Conservation (phyloP, 139 green algal genomes). For the Astrephomene gubernaculifera region DNA sequence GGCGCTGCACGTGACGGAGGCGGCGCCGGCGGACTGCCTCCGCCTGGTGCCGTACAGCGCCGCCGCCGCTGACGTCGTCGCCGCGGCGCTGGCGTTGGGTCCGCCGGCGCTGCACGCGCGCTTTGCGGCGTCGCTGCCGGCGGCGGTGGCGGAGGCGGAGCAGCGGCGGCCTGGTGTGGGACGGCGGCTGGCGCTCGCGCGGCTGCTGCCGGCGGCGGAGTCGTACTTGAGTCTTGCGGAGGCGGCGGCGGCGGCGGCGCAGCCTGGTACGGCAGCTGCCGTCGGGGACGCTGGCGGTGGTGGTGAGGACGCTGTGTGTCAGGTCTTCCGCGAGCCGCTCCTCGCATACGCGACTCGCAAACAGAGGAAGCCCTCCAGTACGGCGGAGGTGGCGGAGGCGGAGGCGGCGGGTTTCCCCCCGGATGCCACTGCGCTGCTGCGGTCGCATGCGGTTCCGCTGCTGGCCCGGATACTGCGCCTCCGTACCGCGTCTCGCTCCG, state of each 20-base stretch:
- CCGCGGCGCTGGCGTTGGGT: background rate
- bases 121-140: constrained; percentile 8
- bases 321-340: constrained; percentile 33
- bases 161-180: background rate
- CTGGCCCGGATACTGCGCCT: background rate
- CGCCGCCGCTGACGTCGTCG: background rate
- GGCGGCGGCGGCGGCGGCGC: background rate
- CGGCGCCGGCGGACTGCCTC: background rate
- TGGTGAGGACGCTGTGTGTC: background rate
- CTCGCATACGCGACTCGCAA: constrained; percentile 50
- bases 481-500: background rate
- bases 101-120: background rate
- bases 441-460: constrained; percentile 44
- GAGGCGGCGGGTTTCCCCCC: background rate
- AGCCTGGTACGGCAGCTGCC: background rate
- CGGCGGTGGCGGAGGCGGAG: constrained; percentile 23
- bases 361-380: constrained; percentile 10
- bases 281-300: background rate
- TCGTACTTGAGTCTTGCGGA: background rate
- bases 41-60: background rate
- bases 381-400: background rate
- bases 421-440: constrained; percentile 14
- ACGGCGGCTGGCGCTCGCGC: constrained; percentile 22
- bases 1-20: background rate
- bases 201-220: constrained; percentile 32